phyloP scores from a whole-genome alignment of 768 basidiomycete genomes.

The Filobasidium floriforme region DNA sequence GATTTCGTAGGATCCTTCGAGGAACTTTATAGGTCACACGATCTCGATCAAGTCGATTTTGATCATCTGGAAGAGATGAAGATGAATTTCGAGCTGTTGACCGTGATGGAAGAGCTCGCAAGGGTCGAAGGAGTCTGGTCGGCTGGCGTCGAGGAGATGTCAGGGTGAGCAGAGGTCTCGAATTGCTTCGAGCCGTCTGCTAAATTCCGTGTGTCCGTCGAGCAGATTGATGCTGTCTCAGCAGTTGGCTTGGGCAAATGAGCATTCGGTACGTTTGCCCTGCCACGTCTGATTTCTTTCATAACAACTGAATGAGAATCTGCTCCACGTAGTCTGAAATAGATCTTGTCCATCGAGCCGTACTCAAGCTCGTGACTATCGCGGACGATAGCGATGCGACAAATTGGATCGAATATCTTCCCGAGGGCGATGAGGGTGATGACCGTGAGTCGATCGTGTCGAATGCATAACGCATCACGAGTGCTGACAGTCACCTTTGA shows the following conservation, averaged over 20 bases:
- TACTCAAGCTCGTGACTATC: conserved; percentile 1
- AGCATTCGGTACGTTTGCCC: conserved; percentile 25
- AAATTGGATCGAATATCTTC: conserved; percentile 14
- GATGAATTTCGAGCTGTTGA: conserved; percentile 31
- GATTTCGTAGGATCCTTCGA: conserved; percentile 25
- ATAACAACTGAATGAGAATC: too few relatives aligned
- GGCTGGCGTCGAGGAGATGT: conserved; percentile 34
- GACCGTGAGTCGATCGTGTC: not conserved
- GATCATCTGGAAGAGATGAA: conserved; percentile 13
- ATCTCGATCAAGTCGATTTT: conserved; percentile 29
- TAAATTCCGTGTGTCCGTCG: too few relatives aligned
- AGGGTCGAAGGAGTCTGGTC: conserved; percentile 29
- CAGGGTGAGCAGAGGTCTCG: not conserved
- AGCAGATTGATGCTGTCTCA: conserved; percentile 13
- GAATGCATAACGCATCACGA: not conserved
- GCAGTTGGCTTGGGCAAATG: conserved; percentile 40
- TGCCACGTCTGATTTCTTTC: too few relatives aligned
- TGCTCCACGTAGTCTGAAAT: conserved; percentile 9
- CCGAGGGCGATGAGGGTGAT: not conserved
- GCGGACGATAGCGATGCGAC: not conserved
- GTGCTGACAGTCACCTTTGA: not conserved
- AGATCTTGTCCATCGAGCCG: conserved; percentile 8
- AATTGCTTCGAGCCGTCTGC: too few relatives aligned
- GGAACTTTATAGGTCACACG: conserved; percentile 2
- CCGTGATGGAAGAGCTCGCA: conserved; percentile 31